Base-by-base conservation (phyloP, 345 rosid genomes). In the Arabidopsis arenosa region DNA sequence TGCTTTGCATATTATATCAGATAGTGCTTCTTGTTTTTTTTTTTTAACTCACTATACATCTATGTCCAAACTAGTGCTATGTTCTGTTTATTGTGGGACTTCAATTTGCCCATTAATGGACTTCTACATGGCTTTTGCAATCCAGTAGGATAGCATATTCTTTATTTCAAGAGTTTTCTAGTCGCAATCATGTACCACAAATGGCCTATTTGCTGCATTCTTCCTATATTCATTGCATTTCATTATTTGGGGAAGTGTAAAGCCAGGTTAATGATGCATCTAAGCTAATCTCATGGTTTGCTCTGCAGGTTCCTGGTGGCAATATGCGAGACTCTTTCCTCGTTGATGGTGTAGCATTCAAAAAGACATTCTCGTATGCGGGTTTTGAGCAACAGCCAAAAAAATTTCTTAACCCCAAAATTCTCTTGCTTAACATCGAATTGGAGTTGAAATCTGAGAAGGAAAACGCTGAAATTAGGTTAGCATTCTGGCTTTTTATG, bases 341-440 rank as follows among this genome's bases (percentile, higher is more conserved):
- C 37, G 99, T 96, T 33, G 85, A 91, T 78, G 99, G 99, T 66
- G 99, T 96, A 61, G 99, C 98, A 72, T 96, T 96, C 73, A 96
- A 96, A 63, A 96, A 96, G 84, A 96, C 99, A n/a, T 96, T 96
- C 80, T 93, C 99, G 0, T 96, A 96, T 76, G 99, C 99, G 1
- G 99, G 99, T 41, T 96, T 96, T 67, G 99, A 96, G 84, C 99
- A 96, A 63, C 99, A 96, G 70, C 99, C 99, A 0, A 96, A 96
- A 84, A 93, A 87, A 81, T 96, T 96, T 81, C 4, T 85, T 43
- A 83, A 86, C 73, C 98, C 98, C 71, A 91, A 88, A 73, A 82
- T 96, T 68, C 94, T 96, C 47, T 68, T 96, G 52, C 82, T 96
- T 43, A 96, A 96, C 79, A 87, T 96, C 65, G 99, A 96, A 57